Evolutionary conservation across 345 rosid genomes (phyloP).

Genomic region (Citrus sp.): DNA sequence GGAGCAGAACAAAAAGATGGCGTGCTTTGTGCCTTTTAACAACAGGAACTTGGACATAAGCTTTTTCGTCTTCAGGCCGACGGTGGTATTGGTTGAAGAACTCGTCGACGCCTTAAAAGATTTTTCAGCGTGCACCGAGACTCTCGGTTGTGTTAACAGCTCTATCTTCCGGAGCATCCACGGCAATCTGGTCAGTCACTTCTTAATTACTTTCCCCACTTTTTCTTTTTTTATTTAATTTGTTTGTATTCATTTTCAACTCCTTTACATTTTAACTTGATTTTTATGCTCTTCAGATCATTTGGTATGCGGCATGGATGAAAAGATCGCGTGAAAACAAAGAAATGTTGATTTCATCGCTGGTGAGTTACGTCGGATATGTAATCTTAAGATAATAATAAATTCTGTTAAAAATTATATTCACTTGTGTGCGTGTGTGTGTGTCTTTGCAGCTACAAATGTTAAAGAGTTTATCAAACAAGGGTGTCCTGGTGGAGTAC

Average conservation of each 20-base stretch:
- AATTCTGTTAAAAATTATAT: too few relatives aligned
- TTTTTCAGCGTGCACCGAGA: conserved; percentile 31
- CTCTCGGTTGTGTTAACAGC: conserved; percentile 53
- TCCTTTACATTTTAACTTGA: background rate
- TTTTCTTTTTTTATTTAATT: background rate
- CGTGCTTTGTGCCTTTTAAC: conserved; percentile 50
- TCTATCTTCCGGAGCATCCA: conserved; percentile 61
- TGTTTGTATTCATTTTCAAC: background rate
- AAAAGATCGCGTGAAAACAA: conserved; percentile 46
- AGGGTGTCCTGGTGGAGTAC: conserved; percentile 41
- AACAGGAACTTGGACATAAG: conserved; percentile 37
- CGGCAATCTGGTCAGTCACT: conserved; percentile 45
- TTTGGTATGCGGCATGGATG: conserved; percentile 68
- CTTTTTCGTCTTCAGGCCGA: conserved; percentile 43
- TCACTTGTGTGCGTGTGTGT: too few relatives aligned
- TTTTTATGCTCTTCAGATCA: conserved; percentile 30
- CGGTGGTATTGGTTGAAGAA: conserved; percentile 37
- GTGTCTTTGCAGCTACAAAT: conserved; percentile 28
- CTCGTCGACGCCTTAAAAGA: conserved; percentile 33
- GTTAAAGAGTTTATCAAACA: conserved; percentile 32
- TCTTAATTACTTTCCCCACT: background rate
- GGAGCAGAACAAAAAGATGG: conserved; percentile 6
- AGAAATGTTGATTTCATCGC: conserved; percentile 28
- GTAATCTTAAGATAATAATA: too few relatives aligned
- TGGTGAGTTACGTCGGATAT: conserved; percentile 32